phyloP scores from a whole-genome alignment of 2,329 filamentous ascomycete genomes.

The Monilinia aucupariae region DNA sequence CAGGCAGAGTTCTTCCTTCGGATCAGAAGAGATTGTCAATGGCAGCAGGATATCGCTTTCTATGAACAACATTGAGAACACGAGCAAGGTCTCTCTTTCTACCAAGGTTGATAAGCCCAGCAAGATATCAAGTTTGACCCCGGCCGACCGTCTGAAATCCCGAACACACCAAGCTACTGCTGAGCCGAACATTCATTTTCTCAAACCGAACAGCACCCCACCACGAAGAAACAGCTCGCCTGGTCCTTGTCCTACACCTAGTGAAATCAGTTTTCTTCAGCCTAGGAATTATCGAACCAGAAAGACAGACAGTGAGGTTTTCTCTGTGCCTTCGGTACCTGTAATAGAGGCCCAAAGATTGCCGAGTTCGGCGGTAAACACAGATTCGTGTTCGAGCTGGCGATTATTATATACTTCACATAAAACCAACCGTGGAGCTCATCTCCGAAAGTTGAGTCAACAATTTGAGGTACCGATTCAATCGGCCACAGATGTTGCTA shows the following conservation, averaged over 20 bases:
- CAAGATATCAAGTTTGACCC: neutral
- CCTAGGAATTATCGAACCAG: conserved; percentile 16
- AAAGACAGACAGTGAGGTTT: conserved; percentile 23
- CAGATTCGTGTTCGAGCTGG: conserved; percentile 29
- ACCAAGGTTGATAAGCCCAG: conserved; percentile 1
- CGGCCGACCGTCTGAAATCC: neutral
- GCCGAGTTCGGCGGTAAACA: conserved; percentile 27
- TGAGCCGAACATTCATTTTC: conserved; percentile 15
- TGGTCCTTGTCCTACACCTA: conserved; percentile 16
- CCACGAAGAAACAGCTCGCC: conserved; percentile 28
- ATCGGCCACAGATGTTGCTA: conserved; percentile 12
- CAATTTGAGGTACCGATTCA: conserved; percentile 19
- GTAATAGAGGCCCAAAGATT: conserved; percentile 26
- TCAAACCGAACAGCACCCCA: conserved; percentile 19
- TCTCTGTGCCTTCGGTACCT: conserved; percentile 25
- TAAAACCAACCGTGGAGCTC: conserved; percentile 23
- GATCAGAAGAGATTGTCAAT: neutral
- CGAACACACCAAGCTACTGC: neutral
- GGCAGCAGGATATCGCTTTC: neutral
- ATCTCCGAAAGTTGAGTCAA: conserved; percentile 31
- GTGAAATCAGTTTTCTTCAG: conserved; percentile 10
- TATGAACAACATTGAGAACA: neutral
- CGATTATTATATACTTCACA: conserved; percentile 31
- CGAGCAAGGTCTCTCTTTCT: neutral
- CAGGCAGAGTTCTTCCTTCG: conserved; percentile 6